Conservation (phyloP, 129 eudicot genomes). For the Silybum marianum region DNA sequence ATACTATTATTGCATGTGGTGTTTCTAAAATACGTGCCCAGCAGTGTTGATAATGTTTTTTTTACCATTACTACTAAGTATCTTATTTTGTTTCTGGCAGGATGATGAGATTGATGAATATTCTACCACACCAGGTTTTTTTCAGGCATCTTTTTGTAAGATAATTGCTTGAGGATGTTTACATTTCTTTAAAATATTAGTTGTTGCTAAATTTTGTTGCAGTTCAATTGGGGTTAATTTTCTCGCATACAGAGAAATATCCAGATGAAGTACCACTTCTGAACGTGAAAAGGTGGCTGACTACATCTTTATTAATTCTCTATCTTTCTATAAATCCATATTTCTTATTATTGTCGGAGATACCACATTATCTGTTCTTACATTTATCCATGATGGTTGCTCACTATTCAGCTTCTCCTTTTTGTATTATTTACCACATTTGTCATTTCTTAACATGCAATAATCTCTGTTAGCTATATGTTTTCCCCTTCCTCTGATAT, state of each 20-base stretch:
- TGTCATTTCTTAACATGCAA: neutral
- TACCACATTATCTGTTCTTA: neutral
- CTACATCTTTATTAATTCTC: conserved; percentile 7
- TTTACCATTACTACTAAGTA: conserved; percentile 2
- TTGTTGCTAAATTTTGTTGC: conserved; percentile 43
- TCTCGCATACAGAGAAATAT: conserved; percentile 92
- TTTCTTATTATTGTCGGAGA: neutral
- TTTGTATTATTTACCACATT: neutral
- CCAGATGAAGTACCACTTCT: conserved; percentile 97
- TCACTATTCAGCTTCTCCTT: neutral
- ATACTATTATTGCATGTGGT: too few species aligned
- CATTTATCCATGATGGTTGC: conserved; percentile 11
- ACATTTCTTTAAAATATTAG: neutral
- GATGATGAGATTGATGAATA: conserved; percentile 39
- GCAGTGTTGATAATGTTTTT: neutral
- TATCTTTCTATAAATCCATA: neutral
- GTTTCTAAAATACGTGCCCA: neutral
- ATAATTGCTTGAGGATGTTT: conserved; percentile 19
- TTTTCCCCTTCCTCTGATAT: neutral
- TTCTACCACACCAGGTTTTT: conserved; percentile 38
- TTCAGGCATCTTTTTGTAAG: conserved; percentile 2
- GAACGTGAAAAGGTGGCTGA: conserved; percentile 65
- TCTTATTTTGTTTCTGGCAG: conserved; percentile 19
- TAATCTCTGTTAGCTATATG: neutral
- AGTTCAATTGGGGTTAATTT: conserved; percentile 89